Evolutionary conservation across 805 yeast species (phyloP).

Genomic region (Ogataea sp.): DNA sequence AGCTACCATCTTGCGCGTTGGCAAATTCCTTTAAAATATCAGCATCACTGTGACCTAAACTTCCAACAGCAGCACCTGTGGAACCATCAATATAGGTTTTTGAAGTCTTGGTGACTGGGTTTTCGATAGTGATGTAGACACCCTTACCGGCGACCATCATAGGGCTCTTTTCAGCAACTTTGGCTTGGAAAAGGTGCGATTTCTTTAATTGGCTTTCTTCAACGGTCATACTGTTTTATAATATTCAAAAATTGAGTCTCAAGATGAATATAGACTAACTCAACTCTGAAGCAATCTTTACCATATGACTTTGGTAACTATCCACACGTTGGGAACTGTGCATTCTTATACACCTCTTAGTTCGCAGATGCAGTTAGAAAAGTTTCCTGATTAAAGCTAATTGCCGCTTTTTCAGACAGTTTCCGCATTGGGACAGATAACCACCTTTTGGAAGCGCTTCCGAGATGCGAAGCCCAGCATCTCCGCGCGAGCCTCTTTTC

Average conservation of each 20-base stretch:
- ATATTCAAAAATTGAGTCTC: background rate
- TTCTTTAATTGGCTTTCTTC: slow-evolving; percentile 8
- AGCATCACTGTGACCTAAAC: slow-evolving; percentile 36
- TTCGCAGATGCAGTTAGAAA: too few species aligned
- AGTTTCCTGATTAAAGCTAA: background rate
- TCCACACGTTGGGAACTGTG: too few species aligned
- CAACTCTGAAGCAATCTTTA: too few species aligned
- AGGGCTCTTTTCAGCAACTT: slow-evolving; percentile 27
- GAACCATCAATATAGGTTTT: slow-evolving; percentile 31
- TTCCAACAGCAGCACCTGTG: slow-evolving; percentile 49
- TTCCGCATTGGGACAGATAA: background rate
- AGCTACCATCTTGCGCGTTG: slow-evolving; percentile 24
- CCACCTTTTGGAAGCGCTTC: too few species aligned
- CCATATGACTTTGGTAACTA: too few species aligned
- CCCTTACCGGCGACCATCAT: slow-evolving; percentile 34
- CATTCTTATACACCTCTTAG: too few species aligned
- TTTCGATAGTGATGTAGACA: slow-evolving; percentile 29
- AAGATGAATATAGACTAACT: too few species aligned
- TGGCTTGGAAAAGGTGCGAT: slow-evolving; percentile 34
- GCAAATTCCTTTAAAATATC: slow-evolving; percentile 31
- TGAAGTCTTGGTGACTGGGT: slow-evolving; percentile 30
- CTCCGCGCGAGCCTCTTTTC: too few species aligned
- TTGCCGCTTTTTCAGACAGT: background rate
- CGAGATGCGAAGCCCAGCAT: too few species aligned
- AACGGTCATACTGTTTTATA: slow-evolving; percentile 17